Base-by-base conservation (phyloP, 345 rosid genomes). In the Stellera chamaejasme region DNA sequence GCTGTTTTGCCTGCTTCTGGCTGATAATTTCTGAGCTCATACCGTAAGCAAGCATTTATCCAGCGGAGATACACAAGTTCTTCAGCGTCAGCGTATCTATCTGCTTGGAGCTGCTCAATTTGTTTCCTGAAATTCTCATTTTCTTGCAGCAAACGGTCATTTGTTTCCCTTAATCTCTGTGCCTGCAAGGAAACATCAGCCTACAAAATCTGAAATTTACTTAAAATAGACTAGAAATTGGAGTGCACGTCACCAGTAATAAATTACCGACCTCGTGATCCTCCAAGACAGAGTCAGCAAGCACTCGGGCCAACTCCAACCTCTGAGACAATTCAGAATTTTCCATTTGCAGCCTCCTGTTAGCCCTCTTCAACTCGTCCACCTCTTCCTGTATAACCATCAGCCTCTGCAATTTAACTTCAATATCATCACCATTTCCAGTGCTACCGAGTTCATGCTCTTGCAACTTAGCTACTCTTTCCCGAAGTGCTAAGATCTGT, bases 1-100 rank as follows among this genome's bases (percentile, higher is more conserved):
- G 63, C 80, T 9, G 88, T 84, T 74, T 80, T 93, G 54, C 89
- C 96, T 0, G 74, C 6, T 0, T 74, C 76, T 8, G 84, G 82
- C 58, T 84, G 75, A 69, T 79, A 84, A 53, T 86, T 79, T 42
- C 95, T 76, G 61, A 93, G 71, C 77, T 93, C 97, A 23, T 81
- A 75, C 36, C 99, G 69, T 59, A 93, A 71, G 63, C 99, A 93
- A 58, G 99, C 97, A 14, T 93, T 93, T 47, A 93, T 59, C 99
- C 99, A 93, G 42, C 81, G 77, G 7, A 93, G 89, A 66, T 93
- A 93, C 50, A 88, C 97, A 6, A 86, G 63, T 69, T 93, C 82
- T 62, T 88, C 97, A 2, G 73, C 73, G 62, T 87, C 91, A 55
- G 70, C 56, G 43, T 85, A 86, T 66, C 95, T 65, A 58, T 81